Evolutionary conservation across 495 filamentous ascomycete species (phyloP).

Genomic region (Penicillium turbatum): DNA sequence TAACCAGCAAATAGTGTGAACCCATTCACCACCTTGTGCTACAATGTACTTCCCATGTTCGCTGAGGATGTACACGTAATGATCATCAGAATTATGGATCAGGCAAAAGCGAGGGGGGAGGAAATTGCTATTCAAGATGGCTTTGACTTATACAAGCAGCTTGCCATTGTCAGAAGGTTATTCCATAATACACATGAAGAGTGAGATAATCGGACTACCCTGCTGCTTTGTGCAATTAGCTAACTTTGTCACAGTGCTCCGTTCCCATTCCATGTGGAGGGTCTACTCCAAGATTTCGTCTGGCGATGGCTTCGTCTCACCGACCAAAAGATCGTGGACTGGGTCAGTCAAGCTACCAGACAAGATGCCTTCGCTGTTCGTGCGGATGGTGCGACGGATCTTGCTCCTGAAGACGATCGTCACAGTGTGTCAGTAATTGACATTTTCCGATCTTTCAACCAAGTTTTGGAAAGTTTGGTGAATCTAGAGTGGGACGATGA

Average conservation of each 20-base stretch:
- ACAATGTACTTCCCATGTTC: slow-evolving; percentile 81
- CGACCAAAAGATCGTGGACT: slow-evolving; percentile 71
- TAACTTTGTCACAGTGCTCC: slow-evolving; percentile 30
- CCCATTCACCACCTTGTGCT: slow-evolving; percentile 73
- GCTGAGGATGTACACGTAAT: slow-evolving; percentile 82
- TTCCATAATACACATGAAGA: slow-evolving; percentile 66
- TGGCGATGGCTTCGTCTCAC: slow-evolving; percentile 89
- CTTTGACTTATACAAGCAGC: slow-evolving; percentile 85
- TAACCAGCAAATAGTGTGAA: slow-evolving; percentile 53
- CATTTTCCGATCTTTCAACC: slow-evolving; percentile 88
- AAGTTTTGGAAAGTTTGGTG: slow-evolving; percentile 80
- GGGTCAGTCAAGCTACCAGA: slow-evolving; percentile 85
- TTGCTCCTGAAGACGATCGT: slow-evolving; percentile 73
- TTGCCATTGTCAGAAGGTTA: slow-evolving; percentile 76
- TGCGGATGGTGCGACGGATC: slow-evolving; percentile 51
- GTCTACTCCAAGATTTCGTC: slow-evolving; percentile 81
- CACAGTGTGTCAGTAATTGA: slow-evolving; percentile 93
- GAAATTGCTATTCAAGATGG: slow-evolving; percentile 86
- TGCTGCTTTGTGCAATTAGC: background rate
- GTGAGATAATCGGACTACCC: slow-evolving; percentile 28
- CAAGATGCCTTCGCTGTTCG: slow-evolving; percentile 78
- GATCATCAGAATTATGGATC: slow-evolving; percentile 70
- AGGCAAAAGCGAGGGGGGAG: slow-evolving; percentile 58
- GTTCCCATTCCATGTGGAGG: slow-evolving; percentile 85
- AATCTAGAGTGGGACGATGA: slow-evolving; percentile 90